Conservation (phyloP, 78 protist species). For the Tieghemostelium lacteum region DNA sequence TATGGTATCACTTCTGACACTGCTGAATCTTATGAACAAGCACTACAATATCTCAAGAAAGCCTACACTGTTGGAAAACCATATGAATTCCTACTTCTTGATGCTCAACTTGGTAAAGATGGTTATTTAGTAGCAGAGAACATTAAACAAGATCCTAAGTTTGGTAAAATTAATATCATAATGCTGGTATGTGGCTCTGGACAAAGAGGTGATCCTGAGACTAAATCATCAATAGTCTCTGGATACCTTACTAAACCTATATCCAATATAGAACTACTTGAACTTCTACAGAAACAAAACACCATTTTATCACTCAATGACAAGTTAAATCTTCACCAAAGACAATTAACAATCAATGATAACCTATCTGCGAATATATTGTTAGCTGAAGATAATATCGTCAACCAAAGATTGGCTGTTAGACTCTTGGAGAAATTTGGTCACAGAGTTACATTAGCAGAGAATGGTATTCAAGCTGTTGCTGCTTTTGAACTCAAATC, state of each 20-base stretch:
- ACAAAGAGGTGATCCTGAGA: conserved; percentile 68
- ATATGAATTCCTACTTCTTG: conserved; percentile 61
- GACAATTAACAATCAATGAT: neutral
- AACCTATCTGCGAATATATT: conserved; percentile 51
- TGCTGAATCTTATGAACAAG: conserved; percentile 33
- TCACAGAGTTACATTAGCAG: conserved; percentile 72
- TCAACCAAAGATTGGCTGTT: conserved; percentile 80
- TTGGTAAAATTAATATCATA: conserved; percentile 7
- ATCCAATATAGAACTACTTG: conserved; percentile 36
- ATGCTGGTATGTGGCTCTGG: conserved; percentile 76
- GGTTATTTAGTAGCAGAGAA: conserved; percentile 36
- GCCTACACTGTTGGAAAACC: neutral
- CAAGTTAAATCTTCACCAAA: neutral
- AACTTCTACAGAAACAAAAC: conserved; percentile 13
- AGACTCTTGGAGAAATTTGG: conserved; percentile 78
- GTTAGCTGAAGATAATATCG: conserved; percentile 82
- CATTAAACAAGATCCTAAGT: conserved; percentile 6
- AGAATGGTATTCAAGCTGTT: conserved; percentile 80
- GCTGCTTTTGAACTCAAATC: conserved; percentile 47
- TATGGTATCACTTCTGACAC: conserved; percentile 60
- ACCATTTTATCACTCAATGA: neutral
- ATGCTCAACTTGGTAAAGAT: conserved; percentile 67
- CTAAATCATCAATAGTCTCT: conserved; percentile 2
- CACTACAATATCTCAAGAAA: conserved; percentile 9
- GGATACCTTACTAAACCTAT: conserved; percentile 71